Percentiles rank a stretch among this genome's conserved stretches.
phyloP scores from a whole-genome alignment of 176 grass and related monocot genomes.

The Bothriochloa decipiens region DNA sequence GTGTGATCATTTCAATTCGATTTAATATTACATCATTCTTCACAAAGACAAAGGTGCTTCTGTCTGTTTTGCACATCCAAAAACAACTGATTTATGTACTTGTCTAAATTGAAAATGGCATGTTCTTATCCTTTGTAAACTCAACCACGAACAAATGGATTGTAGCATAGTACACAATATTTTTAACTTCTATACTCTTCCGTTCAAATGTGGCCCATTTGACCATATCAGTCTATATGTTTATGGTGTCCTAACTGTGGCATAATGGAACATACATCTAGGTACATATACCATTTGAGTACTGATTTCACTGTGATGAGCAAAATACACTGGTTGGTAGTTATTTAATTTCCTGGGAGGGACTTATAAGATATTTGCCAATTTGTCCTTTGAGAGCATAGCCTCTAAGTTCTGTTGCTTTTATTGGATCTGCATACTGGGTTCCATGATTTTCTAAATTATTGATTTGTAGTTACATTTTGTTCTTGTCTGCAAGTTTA shows the following conservation, averaged over 20 bases:
- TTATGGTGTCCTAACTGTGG: conserved; percentile 6
- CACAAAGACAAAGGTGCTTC: conserved; percentile 25
- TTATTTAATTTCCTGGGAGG: background rate
- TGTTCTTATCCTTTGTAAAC: conserved; percentile 15
- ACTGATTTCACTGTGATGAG: background rate
- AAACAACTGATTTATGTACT: background rate
- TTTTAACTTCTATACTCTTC: background rate
- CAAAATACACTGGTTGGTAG: background rate
- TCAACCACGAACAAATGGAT: conserved; percentile 9
- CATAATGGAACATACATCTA: background rate
- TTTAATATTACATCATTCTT: conserved; percentile 18
- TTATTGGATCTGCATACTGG: background rate
- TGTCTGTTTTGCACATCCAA: conserved; percentile 12
- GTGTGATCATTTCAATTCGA: background rate
- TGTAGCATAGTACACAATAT: background rate
- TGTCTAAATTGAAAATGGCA: conserved; percentile 8
- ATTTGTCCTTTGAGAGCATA: background rate
- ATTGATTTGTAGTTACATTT: background rate
- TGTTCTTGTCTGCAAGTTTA: background rate
- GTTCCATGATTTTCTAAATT: background rate
- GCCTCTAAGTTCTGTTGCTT: background rate
- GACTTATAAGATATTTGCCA: background rate
- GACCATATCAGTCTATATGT: background rate
- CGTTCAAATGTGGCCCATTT: conserved; percentile 6
- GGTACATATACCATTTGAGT: background rate